Conservation (phyloP, 495 filamentous ascomycete genomes). For the Trichocladium uniseriatum region DNA sequence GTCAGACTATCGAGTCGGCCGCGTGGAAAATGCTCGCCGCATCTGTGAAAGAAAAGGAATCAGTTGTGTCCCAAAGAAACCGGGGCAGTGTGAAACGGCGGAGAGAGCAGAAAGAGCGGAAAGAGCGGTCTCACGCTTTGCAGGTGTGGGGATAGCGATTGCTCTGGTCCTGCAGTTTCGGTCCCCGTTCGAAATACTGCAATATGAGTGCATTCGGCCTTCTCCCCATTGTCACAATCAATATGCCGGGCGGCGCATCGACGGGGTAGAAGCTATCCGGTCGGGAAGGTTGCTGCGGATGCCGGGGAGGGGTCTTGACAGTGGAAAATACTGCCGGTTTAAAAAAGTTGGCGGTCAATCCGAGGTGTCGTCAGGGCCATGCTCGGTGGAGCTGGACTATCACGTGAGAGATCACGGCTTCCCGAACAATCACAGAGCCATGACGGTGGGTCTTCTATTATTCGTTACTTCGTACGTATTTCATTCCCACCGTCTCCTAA, state of each 20-base stretch:
- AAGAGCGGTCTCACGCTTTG: slow-evolving; percentile 42
- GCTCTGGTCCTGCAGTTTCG: slow-evolving; percentile 71
- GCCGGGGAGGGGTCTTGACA: slow-evolving; percentile 15
- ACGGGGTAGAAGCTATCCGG: slow-evolving; percentile 5
- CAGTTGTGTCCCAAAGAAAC: background rate
- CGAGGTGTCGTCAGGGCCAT: background rate
- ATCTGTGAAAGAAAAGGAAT: slow-evolving; percentile 27
- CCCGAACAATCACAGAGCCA: too few species aligned
- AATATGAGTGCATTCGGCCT: slow-evolving; percentile 73
- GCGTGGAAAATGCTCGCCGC: slow-evolving; percentile 76
- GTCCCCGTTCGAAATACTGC: slow-evolving; percentile 74
- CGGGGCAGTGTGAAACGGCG: slow-evolving; percentile 1
- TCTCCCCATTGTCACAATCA: slow-evolving; percentile 54
- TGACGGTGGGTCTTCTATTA: too few species aligned
- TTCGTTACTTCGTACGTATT: too few species aligned
- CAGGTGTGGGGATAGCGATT: slow-evolving; percentile 85
- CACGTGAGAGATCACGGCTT: background rate
- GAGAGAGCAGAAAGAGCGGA: background rate
- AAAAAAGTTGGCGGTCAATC: slow-evolving; percentile 25
- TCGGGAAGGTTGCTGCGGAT: background rate
- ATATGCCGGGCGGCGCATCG: slow-evolving; percentile 13
- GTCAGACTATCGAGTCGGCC: slow-evolving; percentile 72
- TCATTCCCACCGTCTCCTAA: too few species aligned
- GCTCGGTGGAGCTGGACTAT: too few species aligned
- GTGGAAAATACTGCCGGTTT: slow-evolving; percentile 27